Conservation (phyloP, 306 rosid genomes). For the Quercus agrifolia region DNA sequence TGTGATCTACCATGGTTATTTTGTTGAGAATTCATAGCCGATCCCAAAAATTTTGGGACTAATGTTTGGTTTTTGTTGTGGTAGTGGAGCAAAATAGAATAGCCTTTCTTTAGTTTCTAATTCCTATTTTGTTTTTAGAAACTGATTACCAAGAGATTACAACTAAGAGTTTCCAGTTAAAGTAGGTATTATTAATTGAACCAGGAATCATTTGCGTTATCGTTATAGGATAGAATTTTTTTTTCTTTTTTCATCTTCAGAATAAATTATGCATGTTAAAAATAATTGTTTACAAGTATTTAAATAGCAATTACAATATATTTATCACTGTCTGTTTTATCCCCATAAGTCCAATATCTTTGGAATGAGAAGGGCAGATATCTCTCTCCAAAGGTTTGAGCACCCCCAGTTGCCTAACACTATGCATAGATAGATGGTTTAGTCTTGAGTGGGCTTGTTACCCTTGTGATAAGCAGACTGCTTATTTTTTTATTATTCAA, state of each 20-base stretch:
- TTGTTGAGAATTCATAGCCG: too few relatives aligned
- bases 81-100: background rate
- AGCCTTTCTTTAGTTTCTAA: background rate
- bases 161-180: background rate
- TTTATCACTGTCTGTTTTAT: background rate
- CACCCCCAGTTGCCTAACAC: background rate
- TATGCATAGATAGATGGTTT: background rate
- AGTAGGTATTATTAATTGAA: background rate
- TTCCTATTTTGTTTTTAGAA: background rate
- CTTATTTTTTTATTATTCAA: background rate
- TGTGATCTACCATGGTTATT: too few relatives aligned
- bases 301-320: background rate
- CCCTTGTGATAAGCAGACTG: background rate
- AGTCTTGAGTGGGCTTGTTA: background rate
- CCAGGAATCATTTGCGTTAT: background rate
- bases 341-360: background rate
- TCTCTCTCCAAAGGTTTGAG: background rate
- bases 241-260: too few relatives aligned
- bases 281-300: background rate
- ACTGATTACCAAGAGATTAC: background rate
- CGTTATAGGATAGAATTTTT: background rate
- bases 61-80: background rate
- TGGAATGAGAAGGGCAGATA: background rate
- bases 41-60: too few relatives aligned
- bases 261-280: too few relatives aligned